These are phyloP conservation scores for Talaromyces atroroseus DNA, from an alignment of 2,329 filamentous ascomycete species.

Conservation along the genomic window DNA sequence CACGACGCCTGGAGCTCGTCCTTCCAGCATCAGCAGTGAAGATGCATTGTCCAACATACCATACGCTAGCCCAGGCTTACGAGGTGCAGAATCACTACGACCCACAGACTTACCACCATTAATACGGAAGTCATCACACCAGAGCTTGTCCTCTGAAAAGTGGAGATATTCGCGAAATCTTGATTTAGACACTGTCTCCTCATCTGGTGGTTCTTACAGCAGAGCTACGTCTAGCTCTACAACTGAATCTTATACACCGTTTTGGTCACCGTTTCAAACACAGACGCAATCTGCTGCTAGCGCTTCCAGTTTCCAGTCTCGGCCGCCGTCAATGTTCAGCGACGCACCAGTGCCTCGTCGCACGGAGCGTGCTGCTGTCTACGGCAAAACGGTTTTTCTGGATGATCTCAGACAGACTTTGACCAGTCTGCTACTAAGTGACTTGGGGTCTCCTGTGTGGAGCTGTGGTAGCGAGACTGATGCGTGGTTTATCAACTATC, in stretches of 20 bases:
- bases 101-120: constrained; percentile 31
- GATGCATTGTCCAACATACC: constrained; percentile 28
- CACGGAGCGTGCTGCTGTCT: constrained; percentile 39
- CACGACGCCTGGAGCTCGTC: constrained; percentile 43
- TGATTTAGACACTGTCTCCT: constrained; percentile 56
- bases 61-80: constrained; percentile 21
- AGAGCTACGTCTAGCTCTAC: constrained; percentile 65
- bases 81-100: constrained; percentile 28
- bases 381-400: constrained; percentile 75
- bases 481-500: constrained; percentile 63
- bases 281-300: constrained; percentile 59
- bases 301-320: constrained; percentile 51
- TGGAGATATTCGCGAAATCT: constrained; percentile 55
- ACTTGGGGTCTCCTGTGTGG: constrained; percentile 81
- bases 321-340: constrained; percentile 39
- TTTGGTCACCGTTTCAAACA: constrained; percentile 82
- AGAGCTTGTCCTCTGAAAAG: constrained; percentile 64
- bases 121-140: constrained; percentile 58
- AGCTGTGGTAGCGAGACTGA: constrained; percentile 90
- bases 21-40: constrained; percentile 42
- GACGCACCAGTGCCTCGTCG: constrained; percentile 30
- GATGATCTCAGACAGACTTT: constrained; percentile 71
- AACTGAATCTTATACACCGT: constrained; percentile 70
- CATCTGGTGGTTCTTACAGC: constrained; percentile 52
- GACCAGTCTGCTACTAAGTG: constrained; percentile 79